These are phyloP conservation scores for Kuraishia ogatae DNA, from an alignment of 805 yeast genomes.

Conservation along the genomic window DNA sequence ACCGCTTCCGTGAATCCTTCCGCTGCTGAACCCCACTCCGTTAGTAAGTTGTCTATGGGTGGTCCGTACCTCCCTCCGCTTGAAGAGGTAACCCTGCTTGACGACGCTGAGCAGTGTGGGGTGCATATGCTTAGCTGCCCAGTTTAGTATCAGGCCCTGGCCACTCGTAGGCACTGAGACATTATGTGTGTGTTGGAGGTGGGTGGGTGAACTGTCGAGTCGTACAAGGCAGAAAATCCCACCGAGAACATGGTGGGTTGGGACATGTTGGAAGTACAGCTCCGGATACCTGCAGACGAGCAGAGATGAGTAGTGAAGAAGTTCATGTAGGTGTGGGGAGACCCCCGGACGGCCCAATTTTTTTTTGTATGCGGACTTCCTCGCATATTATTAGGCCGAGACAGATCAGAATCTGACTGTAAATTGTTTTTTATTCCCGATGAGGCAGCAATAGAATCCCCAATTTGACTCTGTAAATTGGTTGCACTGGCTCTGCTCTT, in stretches of 20 bases:
- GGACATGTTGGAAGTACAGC: no score
- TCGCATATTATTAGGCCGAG: not conserved
- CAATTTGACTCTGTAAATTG: not conserved
- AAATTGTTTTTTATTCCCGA: not conserved
- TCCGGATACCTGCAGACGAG: no score
- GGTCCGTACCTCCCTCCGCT: not conserved
- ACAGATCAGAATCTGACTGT: not conserved
- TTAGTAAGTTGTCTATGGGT: not conserved
- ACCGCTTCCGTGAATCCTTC: not conserved
- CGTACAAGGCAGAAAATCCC: no score
- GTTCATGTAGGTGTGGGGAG: no score
- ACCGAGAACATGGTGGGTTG: no score
- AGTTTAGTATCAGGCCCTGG: not conserved
- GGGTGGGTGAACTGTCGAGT: no score
- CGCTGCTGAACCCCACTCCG: not conserved
- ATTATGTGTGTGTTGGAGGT: no score
- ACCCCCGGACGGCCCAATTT: no score
- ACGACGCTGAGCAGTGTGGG: not conserved
- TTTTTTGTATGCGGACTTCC: not conserved
- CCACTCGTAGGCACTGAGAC: not conserved
- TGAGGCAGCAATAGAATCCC: not conserved
- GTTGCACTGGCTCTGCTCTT: no score
- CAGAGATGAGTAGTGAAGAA: no score
- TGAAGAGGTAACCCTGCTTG: not conserved
- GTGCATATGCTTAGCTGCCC: not conserved